Percentiles rank a stretch among this genome's conserved stretches.
Conservation (phyloP, 257 asterid species). For the Lycium ferocissimum region DNA sequence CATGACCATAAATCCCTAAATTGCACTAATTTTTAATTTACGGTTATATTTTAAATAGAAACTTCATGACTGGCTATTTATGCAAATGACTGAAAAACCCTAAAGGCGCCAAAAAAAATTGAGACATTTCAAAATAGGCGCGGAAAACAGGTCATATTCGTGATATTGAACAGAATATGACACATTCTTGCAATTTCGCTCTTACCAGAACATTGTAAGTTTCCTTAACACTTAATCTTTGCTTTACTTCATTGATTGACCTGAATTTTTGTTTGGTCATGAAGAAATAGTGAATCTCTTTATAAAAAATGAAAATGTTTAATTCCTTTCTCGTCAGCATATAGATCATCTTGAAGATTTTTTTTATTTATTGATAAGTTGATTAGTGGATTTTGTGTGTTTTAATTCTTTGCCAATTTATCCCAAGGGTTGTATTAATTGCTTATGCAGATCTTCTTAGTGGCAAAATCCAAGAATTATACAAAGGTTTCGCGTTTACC, state of each 20-base stretch:
- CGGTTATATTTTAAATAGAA: neutral
- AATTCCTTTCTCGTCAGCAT: neutral
- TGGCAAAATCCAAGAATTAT: neutral
- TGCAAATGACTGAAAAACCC: neutral
- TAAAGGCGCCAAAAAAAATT: neutral
- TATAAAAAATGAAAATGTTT: neutral
- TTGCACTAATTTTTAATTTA: neutral
- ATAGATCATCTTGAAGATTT: neutral
- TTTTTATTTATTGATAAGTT: neutral
- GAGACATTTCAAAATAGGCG: neutral
- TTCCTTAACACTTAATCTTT: neutral
- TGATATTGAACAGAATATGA: slow-evolving; percentile 41
- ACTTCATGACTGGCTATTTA: neutral
- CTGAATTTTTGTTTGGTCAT: neutral
- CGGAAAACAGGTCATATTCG: neutral
- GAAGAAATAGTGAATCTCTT: neutral
- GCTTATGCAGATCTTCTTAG: neutral
- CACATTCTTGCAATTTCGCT: slow-evolving; percentile 49
- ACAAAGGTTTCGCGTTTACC: neutral
- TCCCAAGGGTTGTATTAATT: neutral
- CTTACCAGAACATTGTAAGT: slow-evolving; percentile 59
- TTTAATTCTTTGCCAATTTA: neutral
- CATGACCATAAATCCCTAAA: neutral
- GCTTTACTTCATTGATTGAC: neutral
- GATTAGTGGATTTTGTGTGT: neutral